Percentiles rank a stretch among this genome's conserved stretches.
Evolutionary conservation across 768 basidiomycete genomes (phyloP).

Genomic region (Porphyrellus cyaneotinctus): DNA sequence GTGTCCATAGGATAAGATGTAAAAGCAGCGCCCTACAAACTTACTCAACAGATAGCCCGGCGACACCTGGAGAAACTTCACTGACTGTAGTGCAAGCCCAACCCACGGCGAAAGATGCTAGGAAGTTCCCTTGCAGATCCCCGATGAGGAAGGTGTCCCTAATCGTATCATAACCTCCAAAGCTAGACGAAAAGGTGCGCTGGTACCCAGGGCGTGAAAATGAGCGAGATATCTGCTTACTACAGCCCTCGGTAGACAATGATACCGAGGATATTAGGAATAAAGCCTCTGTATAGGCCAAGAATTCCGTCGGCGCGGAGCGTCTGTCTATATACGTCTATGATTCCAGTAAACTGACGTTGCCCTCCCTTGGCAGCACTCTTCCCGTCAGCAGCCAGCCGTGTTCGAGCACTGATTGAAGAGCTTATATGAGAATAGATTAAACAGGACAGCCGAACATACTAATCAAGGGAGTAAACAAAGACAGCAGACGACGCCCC

Average conservation of each 20-base stretch:
- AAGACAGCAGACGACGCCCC: slow-evolving; percentile 41
- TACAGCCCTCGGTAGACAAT: slow-evolving; percentile 43
- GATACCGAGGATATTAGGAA: slow-evolving; percentile 40
- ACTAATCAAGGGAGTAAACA: slow-evolving; percentile 47
- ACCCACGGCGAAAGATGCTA: slow-evolving; percentile 40
- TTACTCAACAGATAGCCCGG: not conserved
- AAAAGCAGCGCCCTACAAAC: slow-evolving; percentile 33
- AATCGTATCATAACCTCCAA: slow-evolving; percentile 42
- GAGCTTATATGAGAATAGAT: not conserved
- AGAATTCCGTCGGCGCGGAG: slow-evolving; percentile 37
- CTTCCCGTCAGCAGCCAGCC: slow-evolving; percentile 40
- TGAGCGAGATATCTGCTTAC: slow-evolving; percentile 21
- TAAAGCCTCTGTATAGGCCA: slow-evolving; percentile 42
- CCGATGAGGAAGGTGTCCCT: slow-evolving; percentile 39
- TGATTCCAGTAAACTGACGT: slow-evolving; percentile 39
- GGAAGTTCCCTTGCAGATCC: slow-evolving; percentile 36
- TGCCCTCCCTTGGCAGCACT: slow-evolving; percentile 35
- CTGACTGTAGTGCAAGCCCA: slow-evolving; percentile 40
- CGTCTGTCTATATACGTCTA: slow-evolving; percentile 44
- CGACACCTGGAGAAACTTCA: not conserved
- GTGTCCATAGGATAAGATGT: slow-evolving; percentile 44
- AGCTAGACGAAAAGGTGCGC: slow-evolving; percentile 23
- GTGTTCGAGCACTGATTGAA: slow-evolving; percentile 35
- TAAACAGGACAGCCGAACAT: not conserved
- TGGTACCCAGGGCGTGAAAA: not conserved